A percentile compares a stretch with the other conserved stretches of the same genome.
Conservation (phyloP, 129 eudicot species). For the Kitagawia praeruptora region DNA sequence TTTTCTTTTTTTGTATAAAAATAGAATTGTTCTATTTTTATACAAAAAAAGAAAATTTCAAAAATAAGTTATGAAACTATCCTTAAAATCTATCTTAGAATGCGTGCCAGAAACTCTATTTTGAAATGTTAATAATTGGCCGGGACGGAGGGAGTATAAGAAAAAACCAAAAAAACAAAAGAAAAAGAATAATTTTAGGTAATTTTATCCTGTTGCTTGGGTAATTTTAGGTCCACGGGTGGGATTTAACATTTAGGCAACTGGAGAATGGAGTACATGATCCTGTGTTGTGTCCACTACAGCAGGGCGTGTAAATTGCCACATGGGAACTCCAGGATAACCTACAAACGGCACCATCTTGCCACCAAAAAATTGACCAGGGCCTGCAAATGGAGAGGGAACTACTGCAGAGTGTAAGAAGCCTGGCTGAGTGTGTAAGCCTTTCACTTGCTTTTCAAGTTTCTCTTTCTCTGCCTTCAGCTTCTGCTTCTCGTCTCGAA, state of each 20-base stretch:
- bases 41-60: too few relatives aligned
- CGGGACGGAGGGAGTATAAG: too few relatives aligned
- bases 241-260: not conserved
- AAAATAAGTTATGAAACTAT: too few relatives aligned
- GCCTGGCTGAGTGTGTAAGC: slow-evolving; percentile 39
- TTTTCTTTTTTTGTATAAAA: too few relatives aligned
- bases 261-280: slow-evolving; percentile 37
- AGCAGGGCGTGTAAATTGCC: slow-evolving; percentile 63
- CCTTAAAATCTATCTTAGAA: too few relatives aligned
- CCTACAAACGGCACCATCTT: slow-evolving; percentile 56
- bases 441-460: slow-evolving; percentile 50
- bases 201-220: not conserved
- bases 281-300: slow-evolving; percentile 72
- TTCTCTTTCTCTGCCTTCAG: slow-evolving; percentile 58
- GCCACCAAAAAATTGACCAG: slow-evolving; percentile 32
- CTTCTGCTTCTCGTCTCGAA: slow-evolving; percentile 67
- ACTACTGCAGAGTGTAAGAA: slow-evolving; percentile 38
- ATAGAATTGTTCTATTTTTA: too few relatives aligned
- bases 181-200: not conserved
- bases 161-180: not conserved
- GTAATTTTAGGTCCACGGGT: not conserved
- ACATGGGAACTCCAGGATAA: slow-evolving; percentile 65
- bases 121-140: too few relatives aligned
- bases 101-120: too few relatives aligned
- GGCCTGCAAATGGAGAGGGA: slow-evolving; percentile 33